These are phyloP conservation scores for Penicillium sp. DNA, from an alignment of 2,329 filamentous ascomycete species.

Conservation along the genomic window DNA sequence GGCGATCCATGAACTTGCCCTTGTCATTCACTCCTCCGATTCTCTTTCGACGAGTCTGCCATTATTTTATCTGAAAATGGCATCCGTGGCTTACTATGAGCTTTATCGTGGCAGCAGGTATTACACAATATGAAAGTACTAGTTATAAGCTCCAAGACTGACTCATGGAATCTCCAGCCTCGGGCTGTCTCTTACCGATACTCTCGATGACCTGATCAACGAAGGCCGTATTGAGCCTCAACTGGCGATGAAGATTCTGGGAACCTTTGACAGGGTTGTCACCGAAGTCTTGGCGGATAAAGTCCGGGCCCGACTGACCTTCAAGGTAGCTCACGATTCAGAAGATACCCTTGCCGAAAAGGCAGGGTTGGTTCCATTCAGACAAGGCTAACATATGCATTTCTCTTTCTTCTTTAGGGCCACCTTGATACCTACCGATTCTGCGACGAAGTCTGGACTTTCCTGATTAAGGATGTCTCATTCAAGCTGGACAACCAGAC, in stretches of 20 bases:
- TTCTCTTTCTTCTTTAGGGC: conserved; percentile 57
- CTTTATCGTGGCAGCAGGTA: conserved; percentile 99
- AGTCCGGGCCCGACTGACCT: conserved; percentile 85
- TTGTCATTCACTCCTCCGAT: conserved; percentile 10
- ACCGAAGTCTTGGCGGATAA: conserved; percentile 88
- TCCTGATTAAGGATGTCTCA: conserved; percentile 96
- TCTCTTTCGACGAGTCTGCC: conserved; percentile 8
- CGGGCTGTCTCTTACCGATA: conserved; percentile 89
- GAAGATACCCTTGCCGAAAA: background rate
- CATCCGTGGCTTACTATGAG: conserved; percentile 72
- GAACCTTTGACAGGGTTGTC: conserved; percentile 91
- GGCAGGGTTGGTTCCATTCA: background rate
- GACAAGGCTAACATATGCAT: conserved; percentile 15
- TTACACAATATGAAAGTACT: conserved; percentile 14
- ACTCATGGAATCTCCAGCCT: conserved; percentile 60
- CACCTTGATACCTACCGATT: conserved; percentile 98
- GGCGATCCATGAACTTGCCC: conserved; percentile 15
- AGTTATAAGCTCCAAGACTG: conserved; percentile 5
- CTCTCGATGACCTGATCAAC: conserved; percentile 93
- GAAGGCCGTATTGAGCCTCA: conserved; percentile 95
- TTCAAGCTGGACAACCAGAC: conserved; percentile 91
- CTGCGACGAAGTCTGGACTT: conserved; percentile 99
- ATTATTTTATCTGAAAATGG: conserved; percentile 41
- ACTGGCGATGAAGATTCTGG: conserved; percentile 96
- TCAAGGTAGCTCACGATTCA: conserved; percentile 69